These are phyloP conservation scores for Dryadomyces quercus-mongolicae DNA, from an alignment of 2,329 filamentous ascomycete species.

Conservation along the genomic window DNA sequence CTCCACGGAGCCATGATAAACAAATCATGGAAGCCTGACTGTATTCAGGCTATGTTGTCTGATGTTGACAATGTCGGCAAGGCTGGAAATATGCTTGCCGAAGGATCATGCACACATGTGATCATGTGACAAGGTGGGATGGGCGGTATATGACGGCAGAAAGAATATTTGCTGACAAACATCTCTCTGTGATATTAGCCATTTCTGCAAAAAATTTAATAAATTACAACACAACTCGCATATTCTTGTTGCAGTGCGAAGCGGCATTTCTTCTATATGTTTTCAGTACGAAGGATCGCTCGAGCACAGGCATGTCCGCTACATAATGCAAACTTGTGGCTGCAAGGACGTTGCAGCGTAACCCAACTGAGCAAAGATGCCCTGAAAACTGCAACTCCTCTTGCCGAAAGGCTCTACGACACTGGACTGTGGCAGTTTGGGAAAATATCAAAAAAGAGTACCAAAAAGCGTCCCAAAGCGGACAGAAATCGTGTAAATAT, in stretches of 20 bases:
- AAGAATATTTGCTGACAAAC: not conserved
- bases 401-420: conserved; percentile 12
- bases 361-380: not conserved
- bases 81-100: too few species aligned
- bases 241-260: not conserved
- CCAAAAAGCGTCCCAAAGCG: conserved; percentile 8
- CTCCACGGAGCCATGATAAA: conserved; percentile 10
- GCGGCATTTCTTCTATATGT: not conserved
- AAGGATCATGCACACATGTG: too few species aligned
- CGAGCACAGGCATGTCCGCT: not conserved
- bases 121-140: too few species aligned
- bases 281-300: not conserved
- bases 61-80: too few species aligned
- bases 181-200: not conserved
- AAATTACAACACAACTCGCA: not conserved
- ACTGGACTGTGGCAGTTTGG: conserved; percentile 13
- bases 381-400: conserved; percentile 1
- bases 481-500: conserved; percentile 39
- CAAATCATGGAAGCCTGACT: not conserved
- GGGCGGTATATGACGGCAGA: not conserved
- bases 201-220: not conserved
- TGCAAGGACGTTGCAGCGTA: not conserved
- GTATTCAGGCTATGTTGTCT: not conserved
- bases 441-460: conserved; percentile 3
- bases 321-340: not conserved